Conservation (phyloP, 2,329 filamentous ascomycete species). For the Bipolaris cookei region DNA sequence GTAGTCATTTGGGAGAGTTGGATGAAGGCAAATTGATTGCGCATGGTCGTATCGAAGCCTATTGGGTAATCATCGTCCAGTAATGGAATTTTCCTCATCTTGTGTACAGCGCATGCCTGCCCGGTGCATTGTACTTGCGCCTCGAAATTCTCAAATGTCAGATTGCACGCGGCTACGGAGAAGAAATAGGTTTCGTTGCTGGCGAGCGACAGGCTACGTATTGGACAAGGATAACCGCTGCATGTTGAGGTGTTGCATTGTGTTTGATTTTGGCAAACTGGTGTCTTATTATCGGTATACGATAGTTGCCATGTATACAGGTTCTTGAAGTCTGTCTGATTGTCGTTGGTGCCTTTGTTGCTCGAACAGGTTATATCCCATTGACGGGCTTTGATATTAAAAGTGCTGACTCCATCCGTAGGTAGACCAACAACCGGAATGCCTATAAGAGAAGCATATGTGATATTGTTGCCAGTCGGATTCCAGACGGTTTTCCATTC, state of each 20-base stretch:
- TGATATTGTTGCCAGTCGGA: slow-evolving; percentile 17
- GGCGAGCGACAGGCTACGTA: slow-evolving; percentile 28
- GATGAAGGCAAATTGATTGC: slow-evolving; percentile 10
- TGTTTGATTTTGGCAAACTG: slow-evolving; percentile 5
- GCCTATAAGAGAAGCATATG: slow-evolving; percentile 38
- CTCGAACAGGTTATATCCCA: slow-evolving; percentile 35
- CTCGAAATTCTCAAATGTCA: slow-evolving; percentile 30
- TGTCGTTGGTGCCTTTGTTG: slow-evolving; percentile 14
- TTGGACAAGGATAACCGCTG: slow-evolving; percentile 25
- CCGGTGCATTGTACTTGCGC: slow-evolving; percentile 28
- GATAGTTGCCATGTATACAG: slow-evolving; percentile 27
- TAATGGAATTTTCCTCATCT: slow-evolving; percentile 31
- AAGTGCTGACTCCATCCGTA: slow-evolving; percentile 22
- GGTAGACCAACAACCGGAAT: slow-evolving; percentile 25
- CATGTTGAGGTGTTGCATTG: slow-evolving; percentile 12
- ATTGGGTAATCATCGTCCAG: slow-evolving; percentile 23
- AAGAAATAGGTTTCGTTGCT: background rate
- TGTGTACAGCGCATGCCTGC: slow-evolving; percentile 22
- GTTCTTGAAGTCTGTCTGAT: slow-evolving; percentile 12
- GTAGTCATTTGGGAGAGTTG: slow-evolving; percentile 19
- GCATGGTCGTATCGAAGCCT: slow-evolving; percentile 17
- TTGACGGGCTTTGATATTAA: slow-evolving; percentile 32
- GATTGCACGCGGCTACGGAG: slow-evolving; percentile 28
- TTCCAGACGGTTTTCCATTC: slow-evolving; percentile 29
- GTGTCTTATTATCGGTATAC: background rate